Evolutionary conservation across 225 moss, liverwort and hornwort species (phyloP), one percentile per base, ranked within the genome.

Genomic region (Anthoceros angustus): DNA sequence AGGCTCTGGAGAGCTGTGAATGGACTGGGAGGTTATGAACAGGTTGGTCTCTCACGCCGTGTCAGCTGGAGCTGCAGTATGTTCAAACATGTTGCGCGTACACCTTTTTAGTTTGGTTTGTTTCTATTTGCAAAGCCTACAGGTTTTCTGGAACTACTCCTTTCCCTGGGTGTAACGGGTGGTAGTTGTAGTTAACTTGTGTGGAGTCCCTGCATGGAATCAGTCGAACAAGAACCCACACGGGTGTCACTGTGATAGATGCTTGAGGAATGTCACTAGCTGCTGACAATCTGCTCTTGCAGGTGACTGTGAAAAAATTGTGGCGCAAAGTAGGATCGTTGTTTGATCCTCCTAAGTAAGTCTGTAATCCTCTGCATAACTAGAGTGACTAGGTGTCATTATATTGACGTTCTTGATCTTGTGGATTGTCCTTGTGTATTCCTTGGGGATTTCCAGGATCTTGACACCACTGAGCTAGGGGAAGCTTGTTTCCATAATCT

Each of bases 261-360:
- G 32, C 32, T 4, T 4, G 1, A 32, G 32, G 32, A 1, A 1
- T 32, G 32, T 32, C 32, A 32, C 32, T 4, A 32, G 32, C 32
- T 32, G 32, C 32, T 32, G 32, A 32, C 32, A 32, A 32, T 32
- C 32, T 32, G 32, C 32, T 46, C 73, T 46, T 72, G 71, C 69
- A 98, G 95, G 95, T 98, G 67, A 98, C 95, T 50, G 73, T 86
- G 25, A 86, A 88, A 78, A 98, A 98, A 75, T 74, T 98, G 63
- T 98, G 95, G 95, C 81, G 95, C 71, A 86, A 88, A 79, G 95
- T 98, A 68, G 95, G 95, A 26, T 91, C 91, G 82, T 84, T 91
- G 64, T 98, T 98, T 60, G 85, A 91, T 65, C 95, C 95, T 24
- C 95, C 95, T 38, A 91, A 98, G 95, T 98, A 82, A 79, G 84